These are phyloP conservation scores for Raphanus raphanistrum DNA, from an alignment of 345 rosid species.

Conservation along the genomic window DNA sequence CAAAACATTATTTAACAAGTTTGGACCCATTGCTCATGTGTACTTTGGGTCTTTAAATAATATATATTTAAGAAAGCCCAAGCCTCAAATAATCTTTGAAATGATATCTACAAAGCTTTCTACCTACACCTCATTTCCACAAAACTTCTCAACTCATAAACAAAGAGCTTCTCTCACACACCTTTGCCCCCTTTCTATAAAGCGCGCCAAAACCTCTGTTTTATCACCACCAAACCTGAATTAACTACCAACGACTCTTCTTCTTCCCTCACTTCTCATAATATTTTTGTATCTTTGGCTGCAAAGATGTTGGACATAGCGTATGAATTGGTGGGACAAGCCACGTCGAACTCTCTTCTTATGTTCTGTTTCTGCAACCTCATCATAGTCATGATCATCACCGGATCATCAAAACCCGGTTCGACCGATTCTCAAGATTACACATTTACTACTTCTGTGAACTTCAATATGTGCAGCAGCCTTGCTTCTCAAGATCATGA, in stretches of 20 bases:
- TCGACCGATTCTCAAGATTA: constrained; percentile 12
- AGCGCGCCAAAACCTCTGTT: constrained; percentile 16
- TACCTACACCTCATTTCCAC: constrained; percentile 30
- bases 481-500: constrained; percentile 12
- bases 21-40: constrained; percentile 5
- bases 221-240: constrained; percentile 10
- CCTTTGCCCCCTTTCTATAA: constrained; percentile 9
- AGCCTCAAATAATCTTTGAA: neutral
- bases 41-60: constrained; percentile 6
- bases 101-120: constrained; percentile 25
- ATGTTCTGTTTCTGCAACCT: constrained; percentile 40
- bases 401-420: constrained; percentile 26
- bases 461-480: neutral
- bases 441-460: neutral
- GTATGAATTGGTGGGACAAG: constrained; percentile 30
- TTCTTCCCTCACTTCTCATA: neutral
- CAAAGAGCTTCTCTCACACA: constrained; percentile 28
- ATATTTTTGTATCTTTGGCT: neutral
- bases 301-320: constrained; percentile 34
- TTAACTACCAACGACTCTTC: constrained; percentile 6
- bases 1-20: constrained; percentile 7
- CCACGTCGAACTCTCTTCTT: constrained; percentile 36
- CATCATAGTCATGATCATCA: constrained; percentile 33
- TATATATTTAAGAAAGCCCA: constrained; percentile 15
- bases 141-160: constrained; percentile 3